Percentiles rank a stretch among this genome's conserved stretches.
Conservation (phyloP, 345 rosid genomes). For the Passiflora organensis region DNA sequence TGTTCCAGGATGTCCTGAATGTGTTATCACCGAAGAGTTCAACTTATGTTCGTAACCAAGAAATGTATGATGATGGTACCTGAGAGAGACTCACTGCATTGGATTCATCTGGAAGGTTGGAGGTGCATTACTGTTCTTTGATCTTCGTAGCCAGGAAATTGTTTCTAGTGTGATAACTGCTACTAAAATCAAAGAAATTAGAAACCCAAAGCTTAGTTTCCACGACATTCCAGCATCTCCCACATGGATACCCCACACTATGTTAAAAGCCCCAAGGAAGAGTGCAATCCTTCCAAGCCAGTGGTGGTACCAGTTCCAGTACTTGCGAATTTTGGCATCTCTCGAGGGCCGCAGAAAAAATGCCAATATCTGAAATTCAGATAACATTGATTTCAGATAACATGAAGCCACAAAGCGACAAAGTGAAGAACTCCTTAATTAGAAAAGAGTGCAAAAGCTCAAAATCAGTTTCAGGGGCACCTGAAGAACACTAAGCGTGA, state of each 20-base stretch:
- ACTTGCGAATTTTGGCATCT: slow-evolving; percentile 60
- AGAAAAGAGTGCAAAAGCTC: neutral
- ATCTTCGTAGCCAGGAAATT: slow-evolving; percentile 36
- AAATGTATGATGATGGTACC: neutral
- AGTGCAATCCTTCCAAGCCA: slow-evolving; percentile 79
- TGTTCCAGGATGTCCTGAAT: slow-evolving; percentile 13
- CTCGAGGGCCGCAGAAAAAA: slow-evolving; percentile 70
- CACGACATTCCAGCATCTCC: slow-evolving; percentile 53
- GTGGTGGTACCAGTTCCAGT: slow-evolving; percentile 88
- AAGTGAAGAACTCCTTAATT: neutral
- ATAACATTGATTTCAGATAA: neutral
- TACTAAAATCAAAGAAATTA: slow-evolving; percentile 43
- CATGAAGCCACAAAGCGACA: neutral
- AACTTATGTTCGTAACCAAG: too few relatives aligned
- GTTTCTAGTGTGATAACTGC: slow-evolving; percentile 54
- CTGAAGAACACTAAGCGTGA: slow-evolving; percentile 74
- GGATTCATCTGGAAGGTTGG: slow-evolving; percentile 67
- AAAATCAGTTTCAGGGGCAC: slow-evolving; percentile 22
- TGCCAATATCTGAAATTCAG: slow-evolving; percentile 53
- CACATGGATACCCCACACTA: slow-evolving; percentile 59
- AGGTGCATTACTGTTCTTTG: slow-evolving; percentile 27
- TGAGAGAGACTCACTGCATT: slow-evolving; percentile 23
- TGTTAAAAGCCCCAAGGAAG: slow-evolving; percentile 70
- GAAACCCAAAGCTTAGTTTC: slow-evolving; percentile 77
- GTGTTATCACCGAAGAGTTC: neutral